Base-by-base conservation (phyloP, 176 grass and related monocot species). In the sorghum (Sorghum bicolor) region DNA sequence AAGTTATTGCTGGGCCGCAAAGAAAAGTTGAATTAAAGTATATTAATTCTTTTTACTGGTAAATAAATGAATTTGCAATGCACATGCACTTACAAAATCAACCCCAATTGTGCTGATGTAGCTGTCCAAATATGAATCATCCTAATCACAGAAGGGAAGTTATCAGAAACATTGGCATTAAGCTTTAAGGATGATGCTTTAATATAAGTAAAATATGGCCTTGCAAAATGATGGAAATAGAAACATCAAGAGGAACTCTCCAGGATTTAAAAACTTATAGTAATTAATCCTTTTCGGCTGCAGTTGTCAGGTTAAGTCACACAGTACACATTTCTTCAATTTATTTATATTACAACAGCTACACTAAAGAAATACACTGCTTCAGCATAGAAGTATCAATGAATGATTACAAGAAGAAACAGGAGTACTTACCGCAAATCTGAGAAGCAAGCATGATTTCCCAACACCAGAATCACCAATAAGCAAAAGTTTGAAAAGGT, bases 51-150 rank as follows among this genome's bases (percentile, higher is more conserved):
- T 67, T 76, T 76, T 22, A 76, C 9, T 22, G 38, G 20, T 25
- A 72, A 72, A 28, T 61, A 58, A 52, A 80, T 41, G 45, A 15
- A 52, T 24, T 78, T 28, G 64, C 55, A 40, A 50, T 78, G 61
- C 14, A 52, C 93, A 50, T 78, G 61, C 14, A 52, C 93, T 84
- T 90, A 95, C 90, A 65, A 95, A 92, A 77, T 95, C 93, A 87
- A 95, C 93, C 71, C 93, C 93, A 62, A 95, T 95, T 32, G 93
- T 95, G 72, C 90, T 95, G 76, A 95, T 95, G 63, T 95, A 95
- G 60, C 93, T 95, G 70, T 95, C 90, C 90, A 95, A 60, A 80
- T 95, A 95, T 2, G 93, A 95, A 39, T 95, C 88, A 67, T 95
- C 93, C 93, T 95, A 72, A 72, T 55, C 70, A 90, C 20, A 90